Conservation (phyloP, 2,329 filamentous ascomycete genomes). For the Verticillium nubilum region DNA sequence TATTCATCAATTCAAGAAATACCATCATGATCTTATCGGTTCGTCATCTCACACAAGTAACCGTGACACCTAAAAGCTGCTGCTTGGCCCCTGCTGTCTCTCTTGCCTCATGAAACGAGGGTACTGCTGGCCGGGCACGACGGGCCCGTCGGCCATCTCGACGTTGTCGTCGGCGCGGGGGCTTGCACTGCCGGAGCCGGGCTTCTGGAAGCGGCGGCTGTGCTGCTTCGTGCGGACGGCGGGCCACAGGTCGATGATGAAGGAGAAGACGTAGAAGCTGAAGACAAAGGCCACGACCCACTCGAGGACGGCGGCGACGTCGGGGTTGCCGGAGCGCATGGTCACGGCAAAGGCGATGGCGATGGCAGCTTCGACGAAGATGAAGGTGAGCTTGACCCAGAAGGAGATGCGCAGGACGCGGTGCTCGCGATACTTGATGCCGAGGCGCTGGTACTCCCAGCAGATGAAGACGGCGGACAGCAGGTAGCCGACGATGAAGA, state of each 20-base stretch:
- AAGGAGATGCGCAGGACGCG: constrained; percentile 72
- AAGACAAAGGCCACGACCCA: constrained; percentile 77
- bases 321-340: constrained; percentile 40
- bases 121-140: not conserved
- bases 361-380: constrained; percentile 71
- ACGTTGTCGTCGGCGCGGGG: not conserved
- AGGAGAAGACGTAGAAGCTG: constrained; percentile 81
- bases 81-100: not conserved
- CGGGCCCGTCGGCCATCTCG: not conserved
- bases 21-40: not conserved
- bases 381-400: constrained; percentile 81
- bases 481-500: constrained; percentile 86
- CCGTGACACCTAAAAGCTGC: not conserved
- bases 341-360: constrained; percentile 66
- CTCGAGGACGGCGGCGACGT: constrained; percentile 74
- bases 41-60: too few relatives aligned
- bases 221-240: constrained; percentile 56
- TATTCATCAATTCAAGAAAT: too few relatives aligned
- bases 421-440: constrained; percentile 65
- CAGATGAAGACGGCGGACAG: constrained; percentile 84
- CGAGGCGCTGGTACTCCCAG: constrained; percentile 82
- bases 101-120: not conserved
- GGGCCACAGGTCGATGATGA: constrained; percentile 81
- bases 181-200: not conserved
- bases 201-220: constrained; percentile 7